Base-by-base conservation (phyloP, 495 filamentous ascomycete genomes). In the Aspergillus coremiiformis region DNA sequence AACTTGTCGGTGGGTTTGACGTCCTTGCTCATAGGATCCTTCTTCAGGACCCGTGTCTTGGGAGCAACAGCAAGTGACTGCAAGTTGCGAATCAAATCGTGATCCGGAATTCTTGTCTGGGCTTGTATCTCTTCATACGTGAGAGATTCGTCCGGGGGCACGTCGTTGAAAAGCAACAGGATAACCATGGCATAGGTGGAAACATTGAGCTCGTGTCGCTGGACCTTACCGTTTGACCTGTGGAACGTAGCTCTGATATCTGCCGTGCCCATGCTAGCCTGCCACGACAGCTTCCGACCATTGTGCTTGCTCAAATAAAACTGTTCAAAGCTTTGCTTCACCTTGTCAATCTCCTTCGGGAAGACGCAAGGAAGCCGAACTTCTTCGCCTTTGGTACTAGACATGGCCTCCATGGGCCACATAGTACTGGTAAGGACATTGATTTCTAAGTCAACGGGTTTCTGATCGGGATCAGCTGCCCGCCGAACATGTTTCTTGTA, bases 141-240 rank as follows among this genome's bases (percentile, higher is more conserved):
- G 11, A 95, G 65, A 27, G 73, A 81, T 53, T 84, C 76, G 33
- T 77, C 82, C 0, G 80, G 68, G 4, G 73, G 71, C 0, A 94
- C 51, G 39, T 91, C 82, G 58, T 97, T 96, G 77, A 97, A 99
- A 0, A 95, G 80, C 44, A 93, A 57, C 23, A 99, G 70, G 15
- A 99, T 84, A 27, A 96, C 64, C 87, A 97, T 93, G 50, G 83
- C 89, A 60, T 93, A 95, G 0, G 93, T 99, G 1, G 90, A 84
- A 2, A 96, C 89, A 51, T 90, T 95, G 33, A 99, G 70, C 53
- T 99, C 93, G 60, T 95, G 88, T 7, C 85, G 83, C 33, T 85
- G 78, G 19, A 87, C 83, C 60, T 84, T 89, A 14, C 81, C 79
- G 11, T 78, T 81, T 49, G 85, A 83, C 58, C 84, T 83, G 17